Conservation (phyloP, 345 rosid genomes). For the Gossypium turneri region DNA sequence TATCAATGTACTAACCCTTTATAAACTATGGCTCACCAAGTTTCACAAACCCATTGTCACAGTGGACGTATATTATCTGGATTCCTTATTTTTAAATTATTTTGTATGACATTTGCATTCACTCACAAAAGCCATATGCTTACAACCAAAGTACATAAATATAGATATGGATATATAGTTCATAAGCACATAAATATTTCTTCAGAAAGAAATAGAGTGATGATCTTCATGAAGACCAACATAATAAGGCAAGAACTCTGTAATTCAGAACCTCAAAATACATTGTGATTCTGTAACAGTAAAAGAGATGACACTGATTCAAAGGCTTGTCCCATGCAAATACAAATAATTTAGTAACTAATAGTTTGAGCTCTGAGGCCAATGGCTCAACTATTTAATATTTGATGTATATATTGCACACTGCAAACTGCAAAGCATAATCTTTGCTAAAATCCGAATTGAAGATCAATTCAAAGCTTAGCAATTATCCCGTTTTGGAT, state of each 20-base stretch:
- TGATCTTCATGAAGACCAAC: background rate
- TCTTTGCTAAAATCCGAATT: background rate
- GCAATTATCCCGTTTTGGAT: slow-evolving; percentile 38
- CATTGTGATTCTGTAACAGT: background rate
- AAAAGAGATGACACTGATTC: background rate
- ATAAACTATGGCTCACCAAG: too few relatives aligned
- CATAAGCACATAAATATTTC: too few relatives aligned
- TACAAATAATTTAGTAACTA: background rate
- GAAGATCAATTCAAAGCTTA: slow-evolving; percentile 38
- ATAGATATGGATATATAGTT: too few relatives aligned
- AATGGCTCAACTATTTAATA: background rate
- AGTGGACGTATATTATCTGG: too few relatives aligned
- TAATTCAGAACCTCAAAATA: background rate
- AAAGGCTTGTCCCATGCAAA: background rate
- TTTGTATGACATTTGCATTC: too few relatives aligned
- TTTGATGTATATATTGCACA: background rate
- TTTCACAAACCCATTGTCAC: too few relatives aligned
- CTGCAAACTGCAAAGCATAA: background rate
- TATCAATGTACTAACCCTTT: too few relatives aligned
- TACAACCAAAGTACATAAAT: too few relatives aligned
- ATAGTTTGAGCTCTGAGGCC: background rate
- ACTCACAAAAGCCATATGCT: too few relatives aligned
- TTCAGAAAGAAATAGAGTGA: background rate
- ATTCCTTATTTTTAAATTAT: too few relatives aligned
- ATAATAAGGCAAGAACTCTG: background rate